These are phyloP conservation scores for Thermothelomyces thermophilus DNA, from an alignment of 2,329 filamentous ascomycete genomes.

Conservation along the genomic window DNA sequence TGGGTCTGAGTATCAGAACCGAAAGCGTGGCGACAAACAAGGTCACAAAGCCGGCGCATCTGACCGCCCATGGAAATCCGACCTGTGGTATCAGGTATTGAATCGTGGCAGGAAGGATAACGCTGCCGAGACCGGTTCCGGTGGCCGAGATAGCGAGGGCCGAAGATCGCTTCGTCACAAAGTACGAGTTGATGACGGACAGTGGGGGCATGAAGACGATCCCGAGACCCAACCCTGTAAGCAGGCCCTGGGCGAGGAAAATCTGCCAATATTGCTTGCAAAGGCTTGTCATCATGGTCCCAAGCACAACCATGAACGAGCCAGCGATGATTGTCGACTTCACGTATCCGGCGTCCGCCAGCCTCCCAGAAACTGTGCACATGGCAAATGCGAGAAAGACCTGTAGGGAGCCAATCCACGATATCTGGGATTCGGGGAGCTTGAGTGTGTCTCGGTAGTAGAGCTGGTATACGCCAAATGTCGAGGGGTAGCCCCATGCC, in stretches of 20 bases:
- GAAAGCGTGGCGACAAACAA: conserved; percentile 39
- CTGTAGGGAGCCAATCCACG: conserved; percentile 47
- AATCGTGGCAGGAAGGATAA: conserved; percentile 55
- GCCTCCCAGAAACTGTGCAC: conserved; percentile 42
- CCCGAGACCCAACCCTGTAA: conserved; percentile 48
- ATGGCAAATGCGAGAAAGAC: conserved; percentile 44
- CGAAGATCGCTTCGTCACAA: conserved; percentile 47
- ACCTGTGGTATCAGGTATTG: conserved; percentile 53
- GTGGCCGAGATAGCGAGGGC: conserved; percentile 54
- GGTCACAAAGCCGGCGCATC: conserved; percentile 54
- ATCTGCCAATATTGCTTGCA: conserved; percentile 45
- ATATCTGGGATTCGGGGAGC: conserved; percentile 33
- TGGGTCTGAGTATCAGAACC: conserved; percentile 39
- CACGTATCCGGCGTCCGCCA: conserved; percentile 45
- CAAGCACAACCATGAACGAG: conserved; percentile 37
- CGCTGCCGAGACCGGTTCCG: conserved; percentile 55
- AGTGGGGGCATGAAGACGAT: conserved; percentile 49
- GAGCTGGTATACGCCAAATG: conserved; percentile 44
- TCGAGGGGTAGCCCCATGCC: conserved; percentile 44
- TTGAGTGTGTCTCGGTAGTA: conserved; percentile 35
- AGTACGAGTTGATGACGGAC: conserved; percentile 52
- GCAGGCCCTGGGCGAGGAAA: conserved; percentile 47
- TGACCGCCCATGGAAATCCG: conserved; percentile 60
- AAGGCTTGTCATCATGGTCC: conserved; percentile 43
- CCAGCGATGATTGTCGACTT: conserved; percentile 36